Percentiles rank a stretch among this genome's conserved stretches.
Conservation (phyloP, 2,329 filamentous ascomycete genomes). For the Coniella lustricola region DNA sequence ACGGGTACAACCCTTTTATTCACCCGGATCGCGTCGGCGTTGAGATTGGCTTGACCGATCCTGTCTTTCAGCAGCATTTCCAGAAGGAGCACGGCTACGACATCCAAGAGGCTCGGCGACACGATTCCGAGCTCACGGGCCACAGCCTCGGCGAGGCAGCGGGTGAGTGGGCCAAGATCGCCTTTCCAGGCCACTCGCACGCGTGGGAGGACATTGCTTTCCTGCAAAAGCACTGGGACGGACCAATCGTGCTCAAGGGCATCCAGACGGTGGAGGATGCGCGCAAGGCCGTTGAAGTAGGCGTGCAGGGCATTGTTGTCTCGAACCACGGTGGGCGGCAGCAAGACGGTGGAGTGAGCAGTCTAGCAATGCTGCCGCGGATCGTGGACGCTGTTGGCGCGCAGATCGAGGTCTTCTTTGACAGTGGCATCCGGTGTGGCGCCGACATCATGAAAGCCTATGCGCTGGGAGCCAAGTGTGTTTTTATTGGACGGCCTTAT, state of each 20-base stretch:
- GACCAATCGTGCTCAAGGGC: slow-evolving; percentile 59
- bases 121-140: slow-evolving; percentile 37
- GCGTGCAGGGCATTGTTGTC: slow-evolving; percentile 61
- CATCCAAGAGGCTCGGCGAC: slow-evolving; percentile 28
- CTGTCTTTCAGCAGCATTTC: slow-evolving; percentile 5
- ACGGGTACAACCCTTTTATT: slow-evolving; percentile 12
- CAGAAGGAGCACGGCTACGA: slow-evolving; percentile 7
- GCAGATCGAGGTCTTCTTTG: slow-evolving; percentile 54
- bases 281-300: slow-evolving; percentile 48
- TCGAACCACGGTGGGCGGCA: slow-evolving; percentile 59
- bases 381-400: slow-evolving; percentile 47
- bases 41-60: slow-evolving; percentile 13
- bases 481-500: slow-evolving; percentile 48
- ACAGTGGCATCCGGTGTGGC: slow-evolving; percentile 58
- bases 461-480: slow-evolving; percentile 56
- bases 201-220: slow-evolving; percentile 60
- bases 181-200: slow-evolving; percentile 49
- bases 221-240: slow-evolving; percentile 50
- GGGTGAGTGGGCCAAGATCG: slow-evolving; percentile 47
- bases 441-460: slow-evolving; percentile 62
- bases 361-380: slow-evolving; percentile 8
- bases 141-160: slow-evolving; percentile 50
- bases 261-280: slow-evolving; percentile 63
- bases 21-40: slow-evolving; percentile 14
- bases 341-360: slow-evolving; percentile 14